Base-by-base conservation (phyloP, 441 rosid species). In the Omphalea diandra region DNA sequence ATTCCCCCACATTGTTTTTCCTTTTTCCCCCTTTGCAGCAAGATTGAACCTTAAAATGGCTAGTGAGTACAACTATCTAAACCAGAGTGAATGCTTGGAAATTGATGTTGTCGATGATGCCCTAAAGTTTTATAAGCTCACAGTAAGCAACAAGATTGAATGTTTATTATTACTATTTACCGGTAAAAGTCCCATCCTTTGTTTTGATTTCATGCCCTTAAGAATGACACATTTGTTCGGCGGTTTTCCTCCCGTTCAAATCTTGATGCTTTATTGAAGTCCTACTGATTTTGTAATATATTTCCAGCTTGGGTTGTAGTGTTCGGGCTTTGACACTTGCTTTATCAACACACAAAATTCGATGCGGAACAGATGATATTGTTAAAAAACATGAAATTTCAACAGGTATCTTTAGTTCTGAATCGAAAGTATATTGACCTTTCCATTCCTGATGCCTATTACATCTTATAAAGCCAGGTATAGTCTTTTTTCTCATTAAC, bases 81-180 rank as follows among this genome's bases (percentile, higher is more conserved):
- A 84, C 70, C 98, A 95, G 77, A 90, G 99, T 72, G 86, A 84
- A 65, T 90, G 98, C 86, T 83, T 89, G 85, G 73, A 78, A 57
- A 83, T 92, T 76, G 80, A 83, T 62, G 89, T 93, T 53, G 86
- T 90, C 67, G 88, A 92, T 80, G 99, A 95, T 81, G 84, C 90
- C 71, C 71, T 75, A 75, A 84, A 82, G 50, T 95, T 92, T 75
- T 81, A 76, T 54, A 80, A 81, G 78, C 88, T 95, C 46, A 74
- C 78, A 96, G 99, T 95, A 87, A 81, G 75, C 68, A 60, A 56
- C 47, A 75, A 32, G 29, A 35, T 49, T 73, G 24, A 40, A 63
- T 58, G 29, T 22, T n/a, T 3, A 58, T 18, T 46, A 14, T 73
- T 38, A 53, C 53, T 49, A 44, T 59, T 40, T 61, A 27, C 46